A percentile compares a stretch with the other conserved stretches of the same genome.
phyloP scores from a whole-genome alignment of 1,139 yeast genomes.

The Taphrina flavorubra region DNA sequence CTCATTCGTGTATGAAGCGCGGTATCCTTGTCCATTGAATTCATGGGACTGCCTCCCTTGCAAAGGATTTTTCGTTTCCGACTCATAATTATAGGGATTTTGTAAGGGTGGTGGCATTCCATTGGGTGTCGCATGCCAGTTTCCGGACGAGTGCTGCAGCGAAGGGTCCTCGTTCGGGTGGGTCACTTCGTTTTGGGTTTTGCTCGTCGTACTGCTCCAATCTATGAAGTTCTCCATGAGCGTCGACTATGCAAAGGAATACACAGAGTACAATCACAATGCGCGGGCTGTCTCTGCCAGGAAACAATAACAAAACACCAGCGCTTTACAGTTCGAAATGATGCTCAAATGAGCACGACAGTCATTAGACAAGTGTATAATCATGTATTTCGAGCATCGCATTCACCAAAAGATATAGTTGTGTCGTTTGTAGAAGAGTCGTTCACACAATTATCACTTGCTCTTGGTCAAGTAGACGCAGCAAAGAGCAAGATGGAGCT shows the following conservation, averaged over 20 bases:
- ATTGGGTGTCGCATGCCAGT: constrained; percentile 1
- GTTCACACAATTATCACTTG: no score
- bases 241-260: background rate
- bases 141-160: background rate
- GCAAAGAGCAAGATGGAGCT: no score
- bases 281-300: background rate
- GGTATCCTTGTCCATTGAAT: background rate
- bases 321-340: background rate
- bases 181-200: background rate
- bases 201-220: constrained; percentile 18
- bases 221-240: constrained; percentile 22
- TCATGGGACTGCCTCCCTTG: background rate
- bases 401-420: no score
- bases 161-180: constrained; percentile 1
- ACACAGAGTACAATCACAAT: constrained; percentile 9
- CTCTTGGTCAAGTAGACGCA: no score
- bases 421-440: no score
- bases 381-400: background rate
- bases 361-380: background rate
- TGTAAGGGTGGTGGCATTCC: constrained; percentile 11
- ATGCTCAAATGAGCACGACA: background rate
- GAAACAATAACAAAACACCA: background rate
- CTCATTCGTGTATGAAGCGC: constrained; percentile 2
- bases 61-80: background rate
- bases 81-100: constrained; percentile 9